A percentile compares a stretch with the other conserved stretches of the same genome.
These are phyloP conservation scores for Kalmusia sp. DNA, from an alignment of 2,329 filamentous ascomycete species.

Conservation along the genomic window DNA sequence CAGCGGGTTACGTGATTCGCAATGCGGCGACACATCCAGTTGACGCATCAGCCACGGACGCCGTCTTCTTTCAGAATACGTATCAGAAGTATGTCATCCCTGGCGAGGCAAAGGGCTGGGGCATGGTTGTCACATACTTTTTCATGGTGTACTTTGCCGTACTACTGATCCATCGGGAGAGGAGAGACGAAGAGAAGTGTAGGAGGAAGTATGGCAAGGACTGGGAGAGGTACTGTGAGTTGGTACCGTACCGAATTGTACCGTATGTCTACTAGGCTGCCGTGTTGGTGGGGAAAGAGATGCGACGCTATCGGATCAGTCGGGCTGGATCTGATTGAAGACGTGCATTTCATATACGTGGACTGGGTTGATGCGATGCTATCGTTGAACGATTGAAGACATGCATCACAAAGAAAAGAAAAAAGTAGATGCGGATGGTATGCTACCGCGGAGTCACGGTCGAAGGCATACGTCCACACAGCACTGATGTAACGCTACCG, in stretches of 20 bases:
- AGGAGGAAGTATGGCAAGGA: slow-evolving; percentile 88
- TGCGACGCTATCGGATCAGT: slow-evolving; percentile 34
- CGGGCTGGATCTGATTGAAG: slow-evolving; percentile 27
- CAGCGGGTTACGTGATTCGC: slow-evolving; percentile 80
- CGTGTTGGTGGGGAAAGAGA: slow-evolving; percentile 3
- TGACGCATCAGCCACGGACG: slow-evolving; percentile 54
- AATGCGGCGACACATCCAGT: slow-evolving; percentile 49
- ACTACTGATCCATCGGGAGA: slow-evolving; percentile 83
- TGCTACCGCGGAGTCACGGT: slow-evolving; percentile 13
- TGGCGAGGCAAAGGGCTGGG: slow-evolving; percentile 79
- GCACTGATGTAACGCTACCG: slow-evolving; percentile 9
- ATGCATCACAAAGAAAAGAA: slow-evolving; percentile 4
- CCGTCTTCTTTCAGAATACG: slow-evolving; percentile 61
- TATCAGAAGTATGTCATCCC: slow-evolving; percentile 72
- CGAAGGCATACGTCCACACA: slow-evolving; percentile 20
- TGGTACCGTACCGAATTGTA: slow-evolving; percentile 81
- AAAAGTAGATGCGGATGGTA: not conserved
- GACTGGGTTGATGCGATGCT: slow-evolving; percentile 26
- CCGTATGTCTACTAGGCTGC: slow-evolving; percentile 77
- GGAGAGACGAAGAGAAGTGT: slow-evolving; percentile 91
- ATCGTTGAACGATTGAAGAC: slow-evolving; percentile 22
- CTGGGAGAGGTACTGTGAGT: slow-evolving; percentile 86
- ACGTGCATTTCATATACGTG: slow-evolving; percentile 24
- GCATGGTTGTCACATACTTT: slow-evolving; percentile 90
- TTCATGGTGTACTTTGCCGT: slow-evolving; percentile 92